Percentiles rank a stretch among this genome's conserved stretches.
Evolutionary conservation across 306 rosid species (phyloP).

Genomic region (Fagus crenata): DNA sequence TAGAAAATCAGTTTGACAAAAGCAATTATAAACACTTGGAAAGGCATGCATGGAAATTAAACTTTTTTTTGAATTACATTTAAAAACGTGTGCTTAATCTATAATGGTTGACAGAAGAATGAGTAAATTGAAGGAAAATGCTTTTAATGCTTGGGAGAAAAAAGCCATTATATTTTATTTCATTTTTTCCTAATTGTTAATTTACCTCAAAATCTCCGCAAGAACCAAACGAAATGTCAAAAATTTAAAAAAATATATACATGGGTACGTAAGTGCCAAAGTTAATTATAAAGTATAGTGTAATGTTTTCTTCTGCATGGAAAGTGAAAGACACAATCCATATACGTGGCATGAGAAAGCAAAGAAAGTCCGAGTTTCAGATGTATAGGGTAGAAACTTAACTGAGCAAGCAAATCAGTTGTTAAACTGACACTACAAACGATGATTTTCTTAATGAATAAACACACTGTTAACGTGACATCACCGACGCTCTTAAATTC

Average conservation of each 20-base stretch:
- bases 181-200: no score
- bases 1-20: neutral
- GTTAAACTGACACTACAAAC: constrained; percentile 58
- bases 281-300: neutral
- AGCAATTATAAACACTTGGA: neutral
- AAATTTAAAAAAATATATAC: neutral
- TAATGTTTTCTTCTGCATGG: constrained; percentile 18
- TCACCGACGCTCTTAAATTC: constrained; percentile 33
- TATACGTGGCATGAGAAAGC: constrained; percentile 43
- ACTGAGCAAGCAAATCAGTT: constrained; percentile 65
- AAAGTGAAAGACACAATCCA: constrained; percentile 22
- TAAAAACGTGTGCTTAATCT: neutral
- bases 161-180: neutral
- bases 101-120: neutral
- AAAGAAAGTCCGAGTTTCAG: constrained; percentile 64
- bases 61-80: neutral
- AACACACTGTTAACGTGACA: constrained; percentile 43
- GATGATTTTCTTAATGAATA: constrained; percentile 27
- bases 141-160: neutral
- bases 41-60: neutral
- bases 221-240: neutral
- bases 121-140: neutral
- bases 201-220: neutral
- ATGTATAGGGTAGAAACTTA: constrained; percentile 78
- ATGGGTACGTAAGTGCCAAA: neutral